Evolutionary conservation across 78 protist species (phyloP).

Genomic region (Salpingoeca rosetta): DNA sequence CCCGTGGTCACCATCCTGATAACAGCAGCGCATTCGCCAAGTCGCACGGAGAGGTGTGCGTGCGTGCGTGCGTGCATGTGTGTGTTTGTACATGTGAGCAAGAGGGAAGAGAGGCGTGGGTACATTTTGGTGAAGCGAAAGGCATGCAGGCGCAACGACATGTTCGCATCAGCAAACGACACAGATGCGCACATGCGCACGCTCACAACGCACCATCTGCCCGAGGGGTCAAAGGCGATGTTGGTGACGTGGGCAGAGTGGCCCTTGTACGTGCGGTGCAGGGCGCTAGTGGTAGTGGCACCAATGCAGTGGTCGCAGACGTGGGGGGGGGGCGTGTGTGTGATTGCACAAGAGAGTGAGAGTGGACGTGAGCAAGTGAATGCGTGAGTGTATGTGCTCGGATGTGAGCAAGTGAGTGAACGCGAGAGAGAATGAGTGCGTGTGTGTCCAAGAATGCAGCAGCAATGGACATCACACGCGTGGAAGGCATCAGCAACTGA

Average conservation of each 20-base stretch:
- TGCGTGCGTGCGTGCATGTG: too few species aligned
- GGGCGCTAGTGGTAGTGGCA: too few species aligned
- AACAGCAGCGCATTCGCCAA: not conserved
- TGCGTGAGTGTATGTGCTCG: too few species aligned
- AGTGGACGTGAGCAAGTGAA: too few species aligned
- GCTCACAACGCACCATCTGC: not conserved
- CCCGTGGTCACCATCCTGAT: not conserved
- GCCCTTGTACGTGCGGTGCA: not conserved
- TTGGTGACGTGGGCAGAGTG: not conserved
- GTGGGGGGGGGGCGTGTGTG: too few species aligned
- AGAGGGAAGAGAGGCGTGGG: too few species aligned
- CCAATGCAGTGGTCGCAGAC: too few species aligned
- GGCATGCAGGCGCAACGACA: not conserved
- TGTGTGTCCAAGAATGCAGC: not conserved
- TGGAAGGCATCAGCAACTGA: too few species aligned
- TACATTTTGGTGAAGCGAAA: not conserved
- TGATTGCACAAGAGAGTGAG: too few species aligned
- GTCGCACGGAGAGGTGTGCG: not conserved
- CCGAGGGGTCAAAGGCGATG: not conserved
- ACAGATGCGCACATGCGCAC: too few species aligned
- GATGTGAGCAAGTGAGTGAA: not conserved
- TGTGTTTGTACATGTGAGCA: too few species aligned
- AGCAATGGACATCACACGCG: not conserved
- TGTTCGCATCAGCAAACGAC: not conserved
- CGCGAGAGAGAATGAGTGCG: not conserved